Evolutionary conservation across 768 basidiomycete genomes (phyloP), one percentile per base, ranked within the genome.

Genomic region (Hypsizygus marmoreus): DNA sequence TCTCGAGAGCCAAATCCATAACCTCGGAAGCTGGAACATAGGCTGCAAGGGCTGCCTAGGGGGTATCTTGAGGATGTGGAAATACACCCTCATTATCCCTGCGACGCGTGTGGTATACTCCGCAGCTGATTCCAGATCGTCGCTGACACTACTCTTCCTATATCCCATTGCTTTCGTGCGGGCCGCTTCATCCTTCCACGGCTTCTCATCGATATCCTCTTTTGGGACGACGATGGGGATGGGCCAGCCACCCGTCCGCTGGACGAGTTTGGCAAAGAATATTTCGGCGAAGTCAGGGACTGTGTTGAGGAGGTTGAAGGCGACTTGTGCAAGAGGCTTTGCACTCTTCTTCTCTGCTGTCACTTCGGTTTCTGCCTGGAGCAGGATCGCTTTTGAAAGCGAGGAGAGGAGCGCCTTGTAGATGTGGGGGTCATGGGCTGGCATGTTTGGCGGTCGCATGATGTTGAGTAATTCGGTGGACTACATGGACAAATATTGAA

Each of bases 351-450:
- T 84, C 66, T 95, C 90, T 2, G 94, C 93, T 1, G 88, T 76
- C 7, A 95, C 90, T 65, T 98, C 95, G 0, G 85, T 88, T 70
- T 97, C 94, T 13, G 94, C 94, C 69, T 97, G 95, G 25, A 89
- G 75, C 33, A 97, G 76, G 49, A 98, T 84, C 13, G 83, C 73
- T 61, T 98, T 97, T 36, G 91, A 74, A 30, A 97, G 79, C n/a
- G 93, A 87, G 16, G 90, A 94, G 34, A 95, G 79, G 16, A 87
- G 75, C 39, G 91, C 89, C 36, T 74, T 64, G 62, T 93, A 95
- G 42, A 88, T 68, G n/a, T 62, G 53, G 20, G 60, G 61, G 19
- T 66, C 55, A 39, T 67, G 71, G 16, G 62, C 55, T 22, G 63
- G 56, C 6, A 45, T 47, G 4, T 47, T 55, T 4, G 60, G 33